Evolutionary conservation across 192 early-diverging fungal species (phyloP).

Genomic region (Endogone sp.): DNA sequence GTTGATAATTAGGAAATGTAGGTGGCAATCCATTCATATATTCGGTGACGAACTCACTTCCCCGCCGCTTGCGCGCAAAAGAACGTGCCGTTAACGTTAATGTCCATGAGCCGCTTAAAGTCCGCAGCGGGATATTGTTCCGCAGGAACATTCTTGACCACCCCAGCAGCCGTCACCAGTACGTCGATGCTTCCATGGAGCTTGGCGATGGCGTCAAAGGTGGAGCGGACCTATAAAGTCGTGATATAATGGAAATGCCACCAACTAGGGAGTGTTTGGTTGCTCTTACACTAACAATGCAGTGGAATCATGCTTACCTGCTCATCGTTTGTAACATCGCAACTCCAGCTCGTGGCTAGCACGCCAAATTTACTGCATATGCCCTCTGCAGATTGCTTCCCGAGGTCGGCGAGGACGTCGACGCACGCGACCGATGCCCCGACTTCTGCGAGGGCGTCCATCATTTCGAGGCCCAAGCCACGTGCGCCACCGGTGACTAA

Average conservation of each 20-base stretch:
- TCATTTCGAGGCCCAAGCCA: conserved; percentile 35
- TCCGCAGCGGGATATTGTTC: conserved; percentile 21
- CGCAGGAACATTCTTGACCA: conserved; percentile 23
- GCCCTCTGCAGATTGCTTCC: conserved; percentile 8
- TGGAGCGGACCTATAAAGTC: background rate
- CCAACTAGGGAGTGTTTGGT: background rate
- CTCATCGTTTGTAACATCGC: conserved; percentile 27
- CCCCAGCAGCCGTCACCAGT: conserved; percentile 30
- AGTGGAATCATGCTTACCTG: conserved; percentile 8
- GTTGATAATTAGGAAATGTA: background rate
- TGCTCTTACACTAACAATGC: background rate
- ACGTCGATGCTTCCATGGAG: conserved; percentile 26
- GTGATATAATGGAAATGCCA: background rate
- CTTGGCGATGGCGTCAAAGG: conserved; percentile 23
- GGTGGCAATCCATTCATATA: background rate
- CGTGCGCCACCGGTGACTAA: conserved; percentile 34
- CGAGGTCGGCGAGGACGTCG: conserved; percentile 13
- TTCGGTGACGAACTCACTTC: conserved; percentile 12
- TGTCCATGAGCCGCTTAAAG: conserved; percentile 24
- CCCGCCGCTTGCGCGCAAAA: conserved; percentile 31
- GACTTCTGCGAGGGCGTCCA: conserved; percentile 28
- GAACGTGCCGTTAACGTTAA: conserved; percentile 32
- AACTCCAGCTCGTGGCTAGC: conserved; percentile 25
- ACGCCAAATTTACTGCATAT: conserved; percentile 12
- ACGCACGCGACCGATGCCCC: conserved; percentile 34